Percentiles rank a stretch among this genome's conserved stretches.
Evolutionary conservation across 148 eudicot genomes (phyloP).

Genomic region (Silene latifolia): DNA sequence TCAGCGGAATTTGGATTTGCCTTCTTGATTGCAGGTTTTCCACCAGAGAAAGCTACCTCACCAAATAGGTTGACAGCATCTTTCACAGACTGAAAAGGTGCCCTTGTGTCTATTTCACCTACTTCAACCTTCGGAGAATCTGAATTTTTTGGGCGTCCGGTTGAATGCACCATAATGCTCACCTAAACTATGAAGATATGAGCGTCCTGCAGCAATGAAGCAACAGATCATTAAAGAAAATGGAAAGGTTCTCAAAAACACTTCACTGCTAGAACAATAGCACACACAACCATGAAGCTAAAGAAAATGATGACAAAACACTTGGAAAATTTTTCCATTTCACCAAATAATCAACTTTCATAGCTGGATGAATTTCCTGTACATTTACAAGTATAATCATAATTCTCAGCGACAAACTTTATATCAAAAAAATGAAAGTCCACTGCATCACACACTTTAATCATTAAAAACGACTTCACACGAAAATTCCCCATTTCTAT

Average conservation of each 20-base stretch:
- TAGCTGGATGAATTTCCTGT: not conserved
- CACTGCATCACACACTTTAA: not conserved
- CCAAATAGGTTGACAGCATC: conserved; percentile 95
- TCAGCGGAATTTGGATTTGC: conserved; percentile 67
- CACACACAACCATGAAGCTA: not conserved
- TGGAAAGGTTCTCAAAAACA: not conserved
- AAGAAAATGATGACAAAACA: not conserved
- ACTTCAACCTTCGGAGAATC: conserved; percentile 67
- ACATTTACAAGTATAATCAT: not conserved
- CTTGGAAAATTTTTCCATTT: not conserved
- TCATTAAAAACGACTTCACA: not conserved
- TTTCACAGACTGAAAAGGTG: conserved; percentile 96
- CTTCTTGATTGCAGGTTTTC: conserved; percentile 59
- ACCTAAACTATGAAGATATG: not conserved
- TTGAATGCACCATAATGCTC: conserved; percentile 33
- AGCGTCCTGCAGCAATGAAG: conserved; percentile 17
- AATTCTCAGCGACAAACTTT: not conserved
- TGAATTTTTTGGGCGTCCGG: conserved; percentile 43
- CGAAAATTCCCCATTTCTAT: not conserved
- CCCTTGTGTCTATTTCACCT: conserved; percentile 94
- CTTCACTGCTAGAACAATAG: not conserved
- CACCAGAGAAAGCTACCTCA: conserved; percentile 75
- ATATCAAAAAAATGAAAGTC: not conserved
- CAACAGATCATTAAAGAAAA: conserved; percentile 1
- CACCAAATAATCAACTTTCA: not conserved